These are phyloP conservation scores for Golubevia pallescens DNA, from an alignment of 1,284 basidiomycete species.

Conservation along the genomic window DNA sequence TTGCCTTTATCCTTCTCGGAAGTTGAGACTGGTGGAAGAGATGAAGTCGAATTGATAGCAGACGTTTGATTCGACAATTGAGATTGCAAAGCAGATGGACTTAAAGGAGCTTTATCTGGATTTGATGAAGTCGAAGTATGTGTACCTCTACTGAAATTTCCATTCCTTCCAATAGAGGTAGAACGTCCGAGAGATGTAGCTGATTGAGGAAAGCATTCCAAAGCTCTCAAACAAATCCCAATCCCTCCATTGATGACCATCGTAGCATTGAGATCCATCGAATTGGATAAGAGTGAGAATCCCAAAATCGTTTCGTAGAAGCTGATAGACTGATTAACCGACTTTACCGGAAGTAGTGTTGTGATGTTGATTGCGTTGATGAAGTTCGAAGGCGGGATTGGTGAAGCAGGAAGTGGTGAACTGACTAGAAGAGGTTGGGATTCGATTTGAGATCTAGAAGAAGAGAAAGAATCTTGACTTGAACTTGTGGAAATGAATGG, in stretches of 20 bases:
- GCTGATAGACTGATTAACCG: constrained; percentile 15
- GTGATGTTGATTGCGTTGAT: constrained; percentile 3
- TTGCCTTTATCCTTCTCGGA: not conserved
- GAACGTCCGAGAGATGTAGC: not conserved
- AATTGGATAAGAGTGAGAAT: constrained; percentile 19
- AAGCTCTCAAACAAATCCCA: not conserved
- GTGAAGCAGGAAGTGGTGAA: not conserved
- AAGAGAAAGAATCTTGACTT: too few relatives aligned
- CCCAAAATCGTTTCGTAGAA: constrained; percentile 27
- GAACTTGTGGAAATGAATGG: too few relatives aligned
- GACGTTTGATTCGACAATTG: not conserved
- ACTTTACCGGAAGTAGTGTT: constrained; percentile 21
- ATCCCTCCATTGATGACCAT: not conserved
- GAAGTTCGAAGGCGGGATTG: not conserved
- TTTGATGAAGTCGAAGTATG: not conserved
- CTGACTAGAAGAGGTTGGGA: too few relatives aligned
- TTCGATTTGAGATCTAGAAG: too few relatives aligned
- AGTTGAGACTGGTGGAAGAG: not conserved
- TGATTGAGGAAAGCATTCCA: not conserved
- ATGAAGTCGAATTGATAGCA: not conserved
- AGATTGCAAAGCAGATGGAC: not conserved
- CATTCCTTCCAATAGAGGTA: not conserved
- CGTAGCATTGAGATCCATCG: not conserved
- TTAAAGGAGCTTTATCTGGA: not conserved
- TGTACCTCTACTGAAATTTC: not conserved